These are phyloP conservation scores for Pharus latifolius DNA, from an alignment of 176 grass and related monocot genomes.

Conservation along the genomic window DNA sequence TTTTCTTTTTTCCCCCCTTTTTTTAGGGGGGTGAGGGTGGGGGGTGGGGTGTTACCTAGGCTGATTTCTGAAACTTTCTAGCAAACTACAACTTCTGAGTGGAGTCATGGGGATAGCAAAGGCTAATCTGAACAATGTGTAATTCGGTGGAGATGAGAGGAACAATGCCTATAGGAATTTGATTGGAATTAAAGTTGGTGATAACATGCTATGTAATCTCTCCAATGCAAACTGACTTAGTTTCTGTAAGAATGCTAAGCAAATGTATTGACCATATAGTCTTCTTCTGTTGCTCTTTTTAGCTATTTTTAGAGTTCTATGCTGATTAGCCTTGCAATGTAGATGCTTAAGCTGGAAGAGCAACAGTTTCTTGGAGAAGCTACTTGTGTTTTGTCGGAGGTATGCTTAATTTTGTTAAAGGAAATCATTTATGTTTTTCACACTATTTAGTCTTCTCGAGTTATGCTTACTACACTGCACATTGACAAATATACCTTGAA, in stretches of 20 bases:
- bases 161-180: not conserved
- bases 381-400: conserved; percentile 73
- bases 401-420: conserved; percentile 21
- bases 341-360: conserved; percentile 96
- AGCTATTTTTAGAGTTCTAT: conserved; percentile 22
- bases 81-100: not conserved
- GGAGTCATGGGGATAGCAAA: too few species aligned
- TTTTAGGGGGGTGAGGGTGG: too few species aligned
- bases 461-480: not conserved
- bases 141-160: too few species aligned
- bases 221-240: not conserved
- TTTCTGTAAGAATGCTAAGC: not conserved
- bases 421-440: not conserved
- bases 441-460: not conserved
- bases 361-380: conserved; percentile 93
- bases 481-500: not conserved
- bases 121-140: too few species aligned
- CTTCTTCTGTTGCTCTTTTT: not conserved
- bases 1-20: too few species aligned
- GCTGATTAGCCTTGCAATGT: conserved; percentile 20
- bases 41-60: too few species aligned
- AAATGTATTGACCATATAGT: not conserved
- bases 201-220: not conserved
- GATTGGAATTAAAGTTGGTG: not conserved
- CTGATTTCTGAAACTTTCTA: not conserved